phyloP scores from a whole-genome alignment of 768 basidiomycete genomes.

The Tubosaeta sp. region DNA sequence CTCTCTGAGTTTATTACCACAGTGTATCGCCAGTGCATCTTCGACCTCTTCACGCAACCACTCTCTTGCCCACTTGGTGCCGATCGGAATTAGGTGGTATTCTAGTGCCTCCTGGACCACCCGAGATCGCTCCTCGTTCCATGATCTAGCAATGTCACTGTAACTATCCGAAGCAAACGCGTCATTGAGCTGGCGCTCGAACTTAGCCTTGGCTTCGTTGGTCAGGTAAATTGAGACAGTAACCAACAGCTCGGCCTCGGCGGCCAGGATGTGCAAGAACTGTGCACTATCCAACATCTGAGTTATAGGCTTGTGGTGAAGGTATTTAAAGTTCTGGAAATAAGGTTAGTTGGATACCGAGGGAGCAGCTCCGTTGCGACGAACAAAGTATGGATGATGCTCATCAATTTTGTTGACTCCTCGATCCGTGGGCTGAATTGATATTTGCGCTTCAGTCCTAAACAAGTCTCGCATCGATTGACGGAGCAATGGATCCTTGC shows the following conservation, averaged over 20 bases:
- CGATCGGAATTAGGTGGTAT: slow-evolving; percentile 78
- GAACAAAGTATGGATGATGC: slow-evolving; percentile 65
- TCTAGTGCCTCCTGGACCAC: slow-evolving; percentile 78
- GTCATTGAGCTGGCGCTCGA: slow-evolving; percentile 72
- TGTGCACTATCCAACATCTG: slow-evolving; percentile 71
- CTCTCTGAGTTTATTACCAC: slow-evolving; percentile 62
- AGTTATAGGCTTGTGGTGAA: slow-evolving; percentile 68
- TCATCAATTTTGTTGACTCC: slow-evolving; percentile 77
- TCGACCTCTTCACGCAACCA: slow-evolving; percentile 88
- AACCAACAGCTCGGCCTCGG: slow-evolving; percentile 86
- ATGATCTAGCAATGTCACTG: slow-evolving; percentile 79
- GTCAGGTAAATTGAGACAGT: slow-evolving; percentile 69
- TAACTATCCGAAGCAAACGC: slow-evolving; percentile 84
- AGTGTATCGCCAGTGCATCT: slow-evolving; percentile 68
- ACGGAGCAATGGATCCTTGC: slow-evolving; percentile 86
- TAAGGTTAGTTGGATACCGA: not conserved
- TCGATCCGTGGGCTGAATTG: slow-evolving; percentile 82
- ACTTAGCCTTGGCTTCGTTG: slow-evolving; percentile 53
- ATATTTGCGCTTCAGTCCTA: slow-evolving; percentile 68
- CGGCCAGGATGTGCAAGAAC: slow-evolving; percentile 86
- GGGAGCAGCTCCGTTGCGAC: slow-evolving; percentile 23
- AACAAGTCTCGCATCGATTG: slow-evolving; percentile 73
- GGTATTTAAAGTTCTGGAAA: slow-evolving; percentile 89
- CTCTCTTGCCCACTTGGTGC: slow-evolving; percentile 84
- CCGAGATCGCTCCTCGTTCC: slow-evolving; percentile 83